These are phyloP conservation scores for Hypoxylon rubiginosum DNA, from an alignment of 2,329 filamentous ascomycete species.

Conservation along the genomic window DNA sequence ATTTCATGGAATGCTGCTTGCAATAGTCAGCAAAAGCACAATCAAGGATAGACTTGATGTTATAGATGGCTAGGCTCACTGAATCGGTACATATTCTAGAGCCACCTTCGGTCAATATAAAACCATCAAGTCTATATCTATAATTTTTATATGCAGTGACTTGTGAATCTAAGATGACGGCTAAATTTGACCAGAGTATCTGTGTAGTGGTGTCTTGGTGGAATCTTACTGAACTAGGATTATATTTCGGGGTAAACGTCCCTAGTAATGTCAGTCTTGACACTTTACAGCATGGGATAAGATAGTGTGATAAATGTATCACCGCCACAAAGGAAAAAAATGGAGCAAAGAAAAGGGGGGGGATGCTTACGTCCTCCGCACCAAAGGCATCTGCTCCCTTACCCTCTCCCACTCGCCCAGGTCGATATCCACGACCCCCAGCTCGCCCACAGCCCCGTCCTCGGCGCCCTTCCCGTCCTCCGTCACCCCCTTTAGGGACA, in stretches of 20 bases:
- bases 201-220: neutral
- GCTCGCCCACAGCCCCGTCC: slow-evolving; percentile 58
- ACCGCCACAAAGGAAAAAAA: neutral
- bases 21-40: neutral
- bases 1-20: slow-evolving; percentile 3
- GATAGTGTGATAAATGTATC: neutral
- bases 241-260: slow-evolving; percentile 49
- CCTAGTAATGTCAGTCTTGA: slow-evolving; percentile 37
- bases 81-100: slow-evolving; percentile 29
- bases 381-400: slow-evolving; percentile 66
- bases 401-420: slow-evolving; percentile 61
- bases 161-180: slow-evolving; percentile 6
- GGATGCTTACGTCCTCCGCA: slow-evolving; percentile 63
- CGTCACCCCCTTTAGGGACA: slow-evolving; percentile 69
- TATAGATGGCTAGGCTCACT: slow-evolving; percentile 23
- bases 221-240: neutral
- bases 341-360: neutral
- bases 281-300: slow-evolving; percentile 2
- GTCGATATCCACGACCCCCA: slow-evolving; percentile 70
- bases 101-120: slow-evolving; percentile 29
- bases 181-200: too few species aligned
- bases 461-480: slow-evolving; percentile 53
- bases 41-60: slow-evolving; percentile 25
- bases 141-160: slow-evolving; percentile 10
- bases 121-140: slow-evolving; percentile 37